phyloP scores from a whole-genome alignment of 768 basidiomycete genomes.

The Rubroboletus satanas region DNA sequence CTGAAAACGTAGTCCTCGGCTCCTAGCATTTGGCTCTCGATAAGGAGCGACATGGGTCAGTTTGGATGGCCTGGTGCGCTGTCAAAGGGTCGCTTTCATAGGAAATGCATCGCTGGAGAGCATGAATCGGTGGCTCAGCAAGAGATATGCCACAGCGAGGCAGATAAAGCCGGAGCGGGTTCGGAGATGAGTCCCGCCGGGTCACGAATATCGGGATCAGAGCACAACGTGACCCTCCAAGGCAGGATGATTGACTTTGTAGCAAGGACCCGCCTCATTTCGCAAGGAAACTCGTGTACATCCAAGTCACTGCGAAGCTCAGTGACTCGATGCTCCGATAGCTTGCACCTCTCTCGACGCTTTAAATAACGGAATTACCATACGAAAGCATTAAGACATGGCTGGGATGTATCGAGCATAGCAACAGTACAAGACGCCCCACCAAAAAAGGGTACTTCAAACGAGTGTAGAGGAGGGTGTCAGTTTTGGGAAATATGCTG shows the following conservation, averaged over 20 bases:
- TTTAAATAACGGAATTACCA: conserved; percentile 33
- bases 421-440: conserved; percentile 32
- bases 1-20: conserved; percentile 13
- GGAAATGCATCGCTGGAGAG: conserved; percentile 6
- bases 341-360: conserved; percentile 6
- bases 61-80: conserved; percentile 4
- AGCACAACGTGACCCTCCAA: neutral
- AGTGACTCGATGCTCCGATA: conserved; percentile 3
- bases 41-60: conserved; percentile 14
- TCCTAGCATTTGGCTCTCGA: conserved; percentile 6
- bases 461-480: conserved; percentile 30
- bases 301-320: conserved; percentile 9
- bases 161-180: conserved; percentile 1
- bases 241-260: conserved; percentile 15
- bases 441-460: conserved; percentile 25
- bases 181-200: conserved; percentile 9
- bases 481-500: conserved; percentile 24
- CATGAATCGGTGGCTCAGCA: conserved; percentile 2
- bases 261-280: neutral
- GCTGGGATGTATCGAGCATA: conserved; percentile 33
- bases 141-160: conserved; percentile 9
- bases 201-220: conserved; percentile 5
- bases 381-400: conserved; percentile 37
- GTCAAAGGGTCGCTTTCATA: conserved; percentile 1
- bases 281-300: conserved; percentile 5